These are phyloP conservation scores for Pyrus bretschneideri DNA, from an alignment of 306 rosid genomes.

Conservation along the genomic window DNA sequence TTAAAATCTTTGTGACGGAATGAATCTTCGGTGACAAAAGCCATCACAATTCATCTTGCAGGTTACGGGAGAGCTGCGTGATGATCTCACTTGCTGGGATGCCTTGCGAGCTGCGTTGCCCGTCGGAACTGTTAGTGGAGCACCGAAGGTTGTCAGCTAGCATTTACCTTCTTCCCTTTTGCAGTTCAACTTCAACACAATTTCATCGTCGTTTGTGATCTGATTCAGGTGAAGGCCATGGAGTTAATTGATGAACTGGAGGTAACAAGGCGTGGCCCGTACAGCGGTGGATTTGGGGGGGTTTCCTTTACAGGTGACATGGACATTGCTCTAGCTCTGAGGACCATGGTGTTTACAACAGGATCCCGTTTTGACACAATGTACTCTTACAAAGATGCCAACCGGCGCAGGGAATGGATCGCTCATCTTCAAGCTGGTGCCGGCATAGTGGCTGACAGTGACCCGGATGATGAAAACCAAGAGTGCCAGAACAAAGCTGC, in stretches of 20 bases:
- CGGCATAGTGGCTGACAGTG: slow-evolving; percentile 80
- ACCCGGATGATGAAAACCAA: slow-evolving; percentile 59
- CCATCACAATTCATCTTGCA: slow-evolving; percentile 16
- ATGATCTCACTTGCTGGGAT: slow-evolving; percentile 68
- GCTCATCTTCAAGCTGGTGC: slow-evolving; percentile 85
- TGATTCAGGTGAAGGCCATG: slow-evolving; percentile 77
- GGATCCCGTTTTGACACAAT: slow-evolving; percentile 56
- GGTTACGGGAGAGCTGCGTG: slow-evolving; percentile 72
- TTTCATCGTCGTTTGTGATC: not conserved
- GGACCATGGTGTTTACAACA: slow-evolving; percentile 68
- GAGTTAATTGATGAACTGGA: slow-evolving; percentile 72
- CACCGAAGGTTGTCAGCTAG: slow-evolving; percentile 58
- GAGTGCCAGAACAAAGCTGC: slow-evolving; percentile 96
- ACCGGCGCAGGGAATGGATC: slow-evolving; percentile 58
- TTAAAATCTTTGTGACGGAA: not conserved
- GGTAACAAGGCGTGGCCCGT: slow-evolving; percentile 63
- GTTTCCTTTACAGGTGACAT: slow-evolving; percentile 55
- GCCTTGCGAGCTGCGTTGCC: slow-evolving; percentile 73
- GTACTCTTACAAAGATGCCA: slow-evolving; percentile 52
- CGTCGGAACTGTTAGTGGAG: slow-evolving; percentile 84
- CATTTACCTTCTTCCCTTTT: not conserved
- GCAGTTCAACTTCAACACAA: not conserved
- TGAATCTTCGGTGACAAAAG: not conserved
- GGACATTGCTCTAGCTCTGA: slow-evolving; percentile 78
- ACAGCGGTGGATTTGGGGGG: slow-evolving; percentile 74